phyloP scores from a whole-genome alignment of 768 basidiomycete genomes.

The Trametes gibbosa region DNA sequence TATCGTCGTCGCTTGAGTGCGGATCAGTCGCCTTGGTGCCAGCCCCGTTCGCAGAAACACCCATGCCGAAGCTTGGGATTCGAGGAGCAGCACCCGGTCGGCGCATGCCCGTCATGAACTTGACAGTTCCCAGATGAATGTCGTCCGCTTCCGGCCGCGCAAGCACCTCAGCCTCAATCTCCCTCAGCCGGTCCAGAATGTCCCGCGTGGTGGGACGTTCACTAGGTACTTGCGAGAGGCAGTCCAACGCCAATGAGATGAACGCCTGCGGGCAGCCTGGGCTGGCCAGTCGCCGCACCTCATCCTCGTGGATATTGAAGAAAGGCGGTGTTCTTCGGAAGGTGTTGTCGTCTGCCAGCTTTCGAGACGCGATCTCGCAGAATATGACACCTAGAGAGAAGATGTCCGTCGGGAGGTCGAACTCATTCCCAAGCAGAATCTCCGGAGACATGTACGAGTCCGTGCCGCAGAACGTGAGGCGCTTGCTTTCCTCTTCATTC shows the following conservation, averaged over 20 bases:
- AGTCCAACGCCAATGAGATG: constrained; percentile 74
- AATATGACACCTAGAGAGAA: constrained; percentile 93
- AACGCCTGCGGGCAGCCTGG: constrained; percentile 79
- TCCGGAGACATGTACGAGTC: constrained; percentile 98
- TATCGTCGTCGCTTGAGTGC: constrained; percentile 48
- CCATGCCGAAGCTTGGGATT: constrained; percentile 85
- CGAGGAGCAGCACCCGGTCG: constrained; percentile 55
- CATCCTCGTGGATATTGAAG: constrained; percentile 74
- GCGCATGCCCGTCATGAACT: constrained; percentile 73
- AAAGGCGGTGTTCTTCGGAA: constrained; percentile 77
- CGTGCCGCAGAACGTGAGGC: constrained; percentile 85
- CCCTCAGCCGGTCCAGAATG: constrained; percentile 74
- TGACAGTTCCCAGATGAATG: constrained; percentile 81
- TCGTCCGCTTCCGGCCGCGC: constrained; percentile 64
- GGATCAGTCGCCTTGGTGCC: constrained; percentile 33
- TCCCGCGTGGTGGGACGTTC: constrained; percentile 72
- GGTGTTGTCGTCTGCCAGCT: constrained; percentile 77
- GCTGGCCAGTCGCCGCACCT: constrained; percentile 66
- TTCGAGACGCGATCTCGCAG: constrained; percentile 84
- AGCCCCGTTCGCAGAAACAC: constrained; percentile 38
- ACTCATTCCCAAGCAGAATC: constrained; percentile 87
- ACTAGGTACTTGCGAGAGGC: constrained; percentile 61
- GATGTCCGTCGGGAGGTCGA: constrained; percentile 91
- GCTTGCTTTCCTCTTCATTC: constrained; percentile 85
- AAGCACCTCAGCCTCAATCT: constrained; percentile 84